Percentiles rank a stretch among this genome's conserved stretches.
Conservation (phyloP, 148 eudicot genomes). For the Oxyria digyna region DNA sequence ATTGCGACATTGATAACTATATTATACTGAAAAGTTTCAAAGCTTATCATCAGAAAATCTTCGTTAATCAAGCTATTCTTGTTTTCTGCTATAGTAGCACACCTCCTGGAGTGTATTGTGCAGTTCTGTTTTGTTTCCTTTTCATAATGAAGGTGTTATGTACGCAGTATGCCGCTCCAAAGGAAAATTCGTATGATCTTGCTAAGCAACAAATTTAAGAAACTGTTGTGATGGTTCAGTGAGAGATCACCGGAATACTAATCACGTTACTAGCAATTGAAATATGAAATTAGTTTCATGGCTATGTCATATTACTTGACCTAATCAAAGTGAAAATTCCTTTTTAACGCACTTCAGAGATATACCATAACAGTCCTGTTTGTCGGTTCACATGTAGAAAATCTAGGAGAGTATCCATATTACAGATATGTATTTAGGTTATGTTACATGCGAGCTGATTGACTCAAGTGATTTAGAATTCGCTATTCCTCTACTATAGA, state of each 20-base stretch:
- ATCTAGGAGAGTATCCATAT: background rate
- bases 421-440: background rate
- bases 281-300: background rate
- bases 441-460: background rate
- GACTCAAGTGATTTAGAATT: background rate
- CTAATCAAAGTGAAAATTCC: background rate
- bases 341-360: background rate
- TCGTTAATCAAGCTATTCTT: background rate
- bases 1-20: background rate
- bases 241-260: background rate
- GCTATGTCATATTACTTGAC: background rate
- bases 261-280: background rate
- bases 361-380: background rate
- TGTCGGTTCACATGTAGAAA: background rate
- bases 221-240: background rate
- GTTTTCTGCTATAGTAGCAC: background rate
- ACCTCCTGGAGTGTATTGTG: background rate
- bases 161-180: background rate
- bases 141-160: background rate
- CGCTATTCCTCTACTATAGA: background rate
- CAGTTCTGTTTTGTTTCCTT: background rate
- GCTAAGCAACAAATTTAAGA: background rate
- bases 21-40: background rate
- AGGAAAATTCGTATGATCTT: background rate
- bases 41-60: background rate